Percentiles rank a stretch among this genome's conserved stretches.
Evolutionary conservation across 768 basidiomycete species (phyloP).

Genomic region (Sistotremastrum suecicum): DNA sequence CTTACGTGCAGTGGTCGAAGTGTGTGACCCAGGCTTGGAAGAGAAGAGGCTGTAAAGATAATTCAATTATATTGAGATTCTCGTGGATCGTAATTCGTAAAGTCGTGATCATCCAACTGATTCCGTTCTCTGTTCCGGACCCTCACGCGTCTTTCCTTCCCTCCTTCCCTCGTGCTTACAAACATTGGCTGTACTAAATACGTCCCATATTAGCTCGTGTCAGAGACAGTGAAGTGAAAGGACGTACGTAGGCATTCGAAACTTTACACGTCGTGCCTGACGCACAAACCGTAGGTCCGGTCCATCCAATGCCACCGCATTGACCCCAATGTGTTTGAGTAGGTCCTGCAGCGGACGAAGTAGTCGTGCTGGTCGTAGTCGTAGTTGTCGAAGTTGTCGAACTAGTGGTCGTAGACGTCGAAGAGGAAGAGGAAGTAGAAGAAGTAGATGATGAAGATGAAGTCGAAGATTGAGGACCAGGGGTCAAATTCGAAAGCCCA

Average conservation of each 20-base stretch:
- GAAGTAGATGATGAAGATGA: background rate
- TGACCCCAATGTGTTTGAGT: constrained; percentile 3
- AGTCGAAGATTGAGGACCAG: background rate
- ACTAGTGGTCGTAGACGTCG: background rate
- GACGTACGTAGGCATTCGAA: background rate
- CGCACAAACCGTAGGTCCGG: background rate
- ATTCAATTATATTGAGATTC: no score
- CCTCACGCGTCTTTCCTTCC: no score
- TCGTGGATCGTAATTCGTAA: no score
- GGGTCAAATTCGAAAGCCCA: constrained; percentile 12
- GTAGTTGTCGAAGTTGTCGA: background rate
- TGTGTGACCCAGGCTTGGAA: no score
- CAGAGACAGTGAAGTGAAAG: no score
- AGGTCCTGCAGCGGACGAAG: background rate
- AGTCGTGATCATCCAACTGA: no score
- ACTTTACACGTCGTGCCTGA: background rate
- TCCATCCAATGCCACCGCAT: background rate
- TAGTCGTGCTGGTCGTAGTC: background rate
- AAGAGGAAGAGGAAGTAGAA: background rate
- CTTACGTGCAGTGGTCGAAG: no score
- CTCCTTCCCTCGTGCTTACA: no score
- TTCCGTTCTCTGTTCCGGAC: no score
- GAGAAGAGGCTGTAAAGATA: no score
- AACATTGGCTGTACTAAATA: no score
- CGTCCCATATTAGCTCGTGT: no score